Percentiles rank a stretch among this genome's conserved stretches.
Evolutionary conservation across 129 eudicot species (phyloP).

Genomic region (Flaveria brownii): DNA sequence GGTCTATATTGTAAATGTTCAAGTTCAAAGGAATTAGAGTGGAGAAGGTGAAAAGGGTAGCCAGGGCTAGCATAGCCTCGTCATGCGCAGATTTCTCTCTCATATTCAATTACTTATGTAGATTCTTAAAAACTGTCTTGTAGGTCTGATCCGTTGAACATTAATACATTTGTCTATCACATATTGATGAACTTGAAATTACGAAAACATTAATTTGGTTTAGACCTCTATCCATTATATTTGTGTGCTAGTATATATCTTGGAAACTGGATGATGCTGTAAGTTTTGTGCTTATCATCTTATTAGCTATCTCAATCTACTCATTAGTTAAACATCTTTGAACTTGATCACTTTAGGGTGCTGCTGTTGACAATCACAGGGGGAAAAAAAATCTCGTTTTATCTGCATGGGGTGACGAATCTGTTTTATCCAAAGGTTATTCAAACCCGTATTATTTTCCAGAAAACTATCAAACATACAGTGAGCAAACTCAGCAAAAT

Average conservation of each 20-base stretch:
- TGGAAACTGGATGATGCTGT: background rate
- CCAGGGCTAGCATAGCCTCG: background rate
- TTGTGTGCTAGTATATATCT: background rate
- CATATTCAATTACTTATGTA: background rate
- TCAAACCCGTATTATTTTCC: constrained; percentile 66
- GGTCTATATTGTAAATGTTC: constrained; percentile 1
- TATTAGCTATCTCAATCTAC: constrained; percentile 12
- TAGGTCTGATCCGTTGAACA: background rate
- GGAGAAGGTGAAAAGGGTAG: constrained; percentile 13
- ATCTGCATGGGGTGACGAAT: constrained; percentile 92
- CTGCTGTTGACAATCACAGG: constrained; percentile 78
- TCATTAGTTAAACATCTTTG: constrained; percentile 9
- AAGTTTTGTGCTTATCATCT: constrained; percentile 20
- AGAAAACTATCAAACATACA: constrained; percentile 60
- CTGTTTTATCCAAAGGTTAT: constrained; percentile 64
- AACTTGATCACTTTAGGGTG: constrained; percentile 49
- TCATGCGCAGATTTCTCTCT: background rate
- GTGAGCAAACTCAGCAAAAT: constrained; percentile 81
- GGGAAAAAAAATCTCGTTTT: constrained; percentile 85
- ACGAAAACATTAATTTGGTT: background rate
- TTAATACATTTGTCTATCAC: background rate
- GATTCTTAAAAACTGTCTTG: background rate
- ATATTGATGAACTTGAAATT: too few species aligned
- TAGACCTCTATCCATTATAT: background rate
- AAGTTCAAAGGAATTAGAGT: background rate